phyloP scores from a whole-genome alignment of 768 basidiomycete genomes.

The Tulasnella sp. region DNA sequence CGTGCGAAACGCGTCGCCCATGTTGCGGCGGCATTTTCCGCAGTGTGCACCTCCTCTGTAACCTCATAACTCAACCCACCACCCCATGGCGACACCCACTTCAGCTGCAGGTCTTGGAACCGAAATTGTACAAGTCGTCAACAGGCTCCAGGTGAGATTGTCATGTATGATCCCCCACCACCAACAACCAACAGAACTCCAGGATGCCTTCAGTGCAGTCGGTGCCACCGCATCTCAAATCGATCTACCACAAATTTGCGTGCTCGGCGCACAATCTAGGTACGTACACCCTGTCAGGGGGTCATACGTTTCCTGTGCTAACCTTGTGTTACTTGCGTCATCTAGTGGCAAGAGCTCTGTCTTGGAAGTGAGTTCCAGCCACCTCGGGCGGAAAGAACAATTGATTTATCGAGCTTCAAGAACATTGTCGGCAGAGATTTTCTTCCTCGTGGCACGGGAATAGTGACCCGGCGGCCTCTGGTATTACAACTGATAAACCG shows the following conservation, averaged over 20 bases:
- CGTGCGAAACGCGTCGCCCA: too few species aligned
- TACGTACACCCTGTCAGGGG: background rate
- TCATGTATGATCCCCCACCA: background rate
- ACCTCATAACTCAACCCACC: background rate
- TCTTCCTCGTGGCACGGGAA: conserved; percentile 95
- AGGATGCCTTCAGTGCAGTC: conserved; percentile 76
- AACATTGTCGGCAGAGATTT: conserved; percentile 99
- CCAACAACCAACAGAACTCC: background rate
- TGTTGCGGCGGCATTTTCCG: too few species aligned
- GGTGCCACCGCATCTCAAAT: conserved; percentile 65
- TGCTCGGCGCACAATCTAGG: conserved; percentile 60
- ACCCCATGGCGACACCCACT: background rate
- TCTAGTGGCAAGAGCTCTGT: conserved; percentile 91
- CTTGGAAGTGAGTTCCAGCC: conserved; percentile 46
- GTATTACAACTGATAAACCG: conserved; percentile 93
- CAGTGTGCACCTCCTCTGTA: background rate
- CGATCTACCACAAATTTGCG: conserved; percentile 87
- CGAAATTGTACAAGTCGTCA: conserved; percentile 70
- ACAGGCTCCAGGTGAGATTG: conserved; percentile 53
- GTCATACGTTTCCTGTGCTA: background rate
- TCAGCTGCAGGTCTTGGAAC: conserved; percentile 44
- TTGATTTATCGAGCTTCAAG: conserved; percentile 30
- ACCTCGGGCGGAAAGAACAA: background rate
- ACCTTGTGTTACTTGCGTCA: background rate
- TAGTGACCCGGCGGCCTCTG: conserved; percentile 92